phyloP scores from a whole-genome alignment of 352 stramenopile genomes.

The Nothophytophthora sp. region DNA sequence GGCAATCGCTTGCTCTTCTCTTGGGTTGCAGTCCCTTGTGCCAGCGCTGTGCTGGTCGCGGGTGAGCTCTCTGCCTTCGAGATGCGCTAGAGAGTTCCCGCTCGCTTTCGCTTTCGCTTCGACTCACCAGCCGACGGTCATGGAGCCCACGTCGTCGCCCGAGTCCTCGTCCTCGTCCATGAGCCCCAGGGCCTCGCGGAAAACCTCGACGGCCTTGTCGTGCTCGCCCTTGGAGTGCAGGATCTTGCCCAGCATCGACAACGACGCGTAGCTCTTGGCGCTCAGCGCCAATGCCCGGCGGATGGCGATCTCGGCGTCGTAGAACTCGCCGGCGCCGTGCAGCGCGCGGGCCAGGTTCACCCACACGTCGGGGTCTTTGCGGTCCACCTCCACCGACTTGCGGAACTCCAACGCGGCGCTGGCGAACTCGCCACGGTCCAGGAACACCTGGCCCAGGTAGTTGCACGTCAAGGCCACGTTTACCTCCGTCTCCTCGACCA shows the following conservation, averaged over 20 bases:
- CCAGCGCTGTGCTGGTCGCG: slow-evolving; percentile 23
- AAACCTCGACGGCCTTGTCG: slow-evolving; percentile 74
- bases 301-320: slow-evolving; percentile 71
- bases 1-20: too few species aligned
- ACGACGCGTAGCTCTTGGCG: slow-evolving; percentile 58
- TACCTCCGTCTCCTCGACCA: slow-evolving; percentile 53
- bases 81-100: slow-evolving; percentile 1
- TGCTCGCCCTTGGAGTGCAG: slow-evolving; percentile 79
- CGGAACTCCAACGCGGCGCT: slow-evolving; percentile 68
- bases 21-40: too few species aligned
- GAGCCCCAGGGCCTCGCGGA: slow-evolving; percentile 70
- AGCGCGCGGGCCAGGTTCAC: slow-evolving; percentile 74
- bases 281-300: slow-evolving; percentile 52
- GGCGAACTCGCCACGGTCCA: slow-evolving; percentile 65
- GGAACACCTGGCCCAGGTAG: slow-evolving; percentile 66
- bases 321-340: slow-evolving; percentile 50
- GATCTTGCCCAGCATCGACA: slow-evolving; percentile 85
- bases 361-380: slow-evolving; percentile 73
- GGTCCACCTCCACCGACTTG: slow-evolving; percentile 66
- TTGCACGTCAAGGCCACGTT: slow-evolving; percentile 73
- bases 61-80: slow-evolving; percentile 6
- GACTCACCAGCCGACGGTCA: slow-evolving; percentile 80
- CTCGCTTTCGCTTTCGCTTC: too few species aligned
- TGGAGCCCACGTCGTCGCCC: slow-evolving; percentile 78
- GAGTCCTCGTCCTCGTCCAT: slow-evolving; percentile 70